Evolutionary conservation across 192 early-diverging fungal genomes (phyloP).

Genomic region (Dissophora ornata): DNA sequence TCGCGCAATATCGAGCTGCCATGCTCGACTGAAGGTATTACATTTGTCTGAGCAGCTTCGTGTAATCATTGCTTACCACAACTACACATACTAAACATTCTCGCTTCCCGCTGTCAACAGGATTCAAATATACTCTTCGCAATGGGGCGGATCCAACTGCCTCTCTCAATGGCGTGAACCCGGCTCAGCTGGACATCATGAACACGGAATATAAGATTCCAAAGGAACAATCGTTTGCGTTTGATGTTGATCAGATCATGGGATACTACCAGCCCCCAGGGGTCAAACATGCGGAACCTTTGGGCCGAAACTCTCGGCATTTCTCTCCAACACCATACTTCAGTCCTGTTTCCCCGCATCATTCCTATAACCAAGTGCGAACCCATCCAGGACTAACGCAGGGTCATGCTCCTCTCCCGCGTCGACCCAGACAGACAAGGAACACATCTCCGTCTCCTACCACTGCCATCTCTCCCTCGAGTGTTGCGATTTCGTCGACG

Average conservation of each 20-base stretch:
- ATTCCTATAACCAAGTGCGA: constrained; percentile 18
- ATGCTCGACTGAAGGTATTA: constrained; percentile 43
- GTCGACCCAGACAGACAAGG: constrained; percentile 44
- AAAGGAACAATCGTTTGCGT: constrained; percentile 45
- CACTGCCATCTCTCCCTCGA: neutral
- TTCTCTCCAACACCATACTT: constrained; percentile 53
- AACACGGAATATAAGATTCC: constrained; percentile 6
- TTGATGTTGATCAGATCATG: constrained; percentile 53
- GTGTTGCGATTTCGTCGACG: neutral
- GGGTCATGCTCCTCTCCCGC: constrained; percentile 43
- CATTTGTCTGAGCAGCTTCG: neutral
- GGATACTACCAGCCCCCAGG: constrained; percentile 39
- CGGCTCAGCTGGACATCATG: constrained; percentile 5
- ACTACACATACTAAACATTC: too few relatives aligned
- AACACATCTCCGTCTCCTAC: constrained; percentile 32
- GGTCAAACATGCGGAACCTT: constrained; percentile 23
- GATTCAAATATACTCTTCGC: constrained; percentile 32
- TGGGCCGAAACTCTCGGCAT: constrained; percentile 39
- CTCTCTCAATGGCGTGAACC: constrained; percentile 2
- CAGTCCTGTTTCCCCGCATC: constrained; percentile 32
- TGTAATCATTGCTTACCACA: neutral
- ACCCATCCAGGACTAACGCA: constrained; percentile 42
- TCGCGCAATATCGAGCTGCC: constrained; percentile 47
- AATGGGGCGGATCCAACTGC: constrained; percentile 19
- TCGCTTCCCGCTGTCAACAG: too few relatives aligned